Evolutionary conservation across 2,329 filamentous ascomycete genomes (phyloP).

Genomic region (Alternaria conjuncta): DNA sequence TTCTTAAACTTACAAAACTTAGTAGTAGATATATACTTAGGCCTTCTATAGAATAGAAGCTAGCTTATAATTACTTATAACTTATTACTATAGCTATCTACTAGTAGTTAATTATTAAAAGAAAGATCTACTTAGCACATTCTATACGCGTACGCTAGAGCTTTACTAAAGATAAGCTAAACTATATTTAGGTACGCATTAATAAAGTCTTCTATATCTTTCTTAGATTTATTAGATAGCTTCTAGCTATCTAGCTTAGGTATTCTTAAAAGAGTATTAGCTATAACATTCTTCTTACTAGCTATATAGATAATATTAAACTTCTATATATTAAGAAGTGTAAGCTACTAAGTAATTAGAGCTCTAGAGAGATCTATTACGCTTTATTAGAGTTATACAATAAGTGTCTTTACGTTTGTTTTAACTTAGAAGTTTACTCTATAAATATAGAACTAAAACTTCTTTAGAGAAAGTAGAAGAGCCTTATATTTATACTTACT

Average conservation of each 20-base stretch:
- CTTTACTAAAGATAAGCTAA: not conserved
- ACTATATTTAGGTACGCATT: not conserved
- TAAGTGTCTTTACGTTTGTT: not conserved
- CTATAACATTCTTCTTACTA: not conserved
- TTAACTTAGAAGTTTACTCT: not conserved
- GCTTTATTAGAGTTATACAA: not conserved
- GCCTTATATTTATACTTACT: not conserved
- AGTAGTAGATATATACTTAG: too few species aligned
- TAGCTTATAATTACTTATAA: too few species aligned
- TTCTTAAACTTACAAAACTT: too few species aligned
- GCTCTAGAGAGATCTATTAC: not conserved
- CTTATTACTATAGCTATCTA: too few species aligned
- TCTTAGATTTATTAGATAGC: too few species aligned
- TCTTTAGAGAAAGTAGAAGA: not conserved
- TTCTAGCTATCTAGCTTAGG: too few species aligned
- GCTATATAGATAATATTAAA: not conserved
- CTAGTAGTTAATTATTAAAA: too few species aligned
- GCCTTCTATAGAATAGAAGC: too few species aligned
- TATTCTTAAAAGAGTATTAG: too few species aligned
- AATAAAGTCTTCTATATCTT: too few species aligned
- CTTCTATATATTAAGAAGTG: not conserved
- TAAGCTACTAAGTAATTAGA: not conserved
- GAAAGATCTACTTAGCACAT: too few species aligned
- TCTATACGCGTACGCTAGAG: too few species aligned
- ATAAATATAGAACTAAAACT: not conserved